Conservation (phyloP, 495 filamentous ascomycete genomes). For the Hypoxylon rickii region DNA sequence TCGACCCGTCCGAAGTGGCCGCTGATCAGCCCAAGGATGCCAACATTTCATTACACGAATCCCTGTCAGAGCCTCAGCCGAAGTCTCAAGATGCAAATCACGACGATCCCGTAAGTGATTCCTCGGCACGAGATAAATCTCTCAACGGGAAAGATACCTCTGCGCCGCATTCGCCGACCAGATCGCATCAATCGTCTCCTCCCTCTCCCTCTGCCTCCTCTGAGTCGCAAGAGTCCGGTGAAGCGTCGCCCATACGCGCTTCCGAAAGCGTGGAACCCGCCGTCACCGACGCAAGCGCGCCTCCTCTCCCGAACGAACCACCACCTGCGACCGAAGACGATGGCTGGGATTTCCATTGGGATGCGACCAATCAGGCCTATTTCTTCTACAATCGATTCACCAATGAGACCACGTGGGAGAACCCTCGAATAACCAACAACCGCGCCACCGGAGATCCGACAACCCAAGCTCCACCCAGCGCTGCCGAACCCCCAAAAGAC, state of each 20-base stretch:
- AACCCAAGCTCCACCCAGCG: conserved; percentile 23
- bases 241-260: conserved; percentile 34
- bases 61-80: conserved; percentile 19
- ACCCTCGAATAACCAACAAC: conserved; percentile 72
- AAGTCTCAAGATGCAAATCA: conserved; percentile 28
- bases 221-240: conserved; percentile 30
- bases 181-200: conserved; percentile 2
- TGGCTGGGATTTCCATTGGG: conserved; percentile 89
- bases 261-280: conserved; percentile 10
- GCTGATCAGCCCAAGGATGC: conserved; percentile 35
- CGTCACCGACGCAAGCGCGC: conserved; percentile 33
- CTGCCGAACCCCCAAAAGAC: conserved; percentile 39
- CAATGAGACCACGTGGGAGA: conserved; percentile 79
- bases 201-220: background rate
- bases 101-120: conserved; percentile 6
- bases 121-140: conserved; percentile 6
- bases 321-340: conserved; percentile 63
- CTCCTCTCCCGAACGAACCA: conserved; percentile 48
- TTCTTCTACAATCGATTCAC: conserved; percentile 93
- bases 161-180: conserved; percentile 5
- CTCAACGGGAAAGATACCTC: background rate
- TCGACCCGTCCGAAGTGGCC: conserved; percentile 23
- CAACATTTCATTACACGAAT: conserved; percentile 2
- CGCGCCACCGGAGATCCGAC: conserved; percentile 19
- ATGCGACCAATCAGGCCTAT: conserved; percentile 67